Percentiles rank a stretch among this genome's conserved stretches.
phyloP scores from a whole-genome alignment of 805 yeast species.

The Candida hispaniensis region DNA sequence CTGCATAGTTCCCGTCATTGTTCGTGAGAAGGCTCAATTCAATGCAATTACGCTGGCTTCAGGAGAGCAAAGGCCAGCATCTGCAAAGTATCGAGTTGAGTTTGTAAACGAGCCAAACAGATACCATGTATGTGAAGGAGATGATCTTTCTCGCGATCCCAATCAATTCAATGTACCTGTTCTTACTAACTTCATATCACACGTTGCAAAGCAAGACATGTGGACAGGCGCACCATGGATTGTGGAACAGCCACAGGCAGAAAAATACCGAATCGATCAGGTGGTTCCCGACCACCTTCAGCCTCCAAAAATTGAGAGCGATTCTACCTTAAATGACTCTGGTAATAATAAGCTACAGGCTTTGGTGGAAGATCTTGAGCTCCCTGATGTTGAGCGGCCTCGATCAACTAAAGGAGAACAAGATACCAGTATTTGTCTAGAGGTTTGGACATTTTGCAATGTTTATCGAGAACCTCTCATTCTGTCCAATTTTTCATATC shows the following conservation, averaged over 20 bases:
- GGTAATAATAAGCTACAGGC: too few species aligned
- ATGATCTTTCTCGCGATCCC: constrained; percentile 70
- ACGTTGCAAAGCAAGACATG: constrained; percentile 63
- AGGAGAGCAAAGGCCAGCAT: constrained; percentile 39
- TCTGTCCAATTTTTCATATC: constrained; percentile 69
- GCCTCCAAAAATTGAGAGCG: too few species aligned
- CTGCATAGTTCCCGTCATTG: constrained; percentile 39
- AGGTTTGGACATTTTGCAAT: constrained; percentile 66
- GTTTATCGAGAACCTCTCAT: constrained; percentile 53
- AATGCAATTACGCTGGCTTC: constrained; percentile 26
- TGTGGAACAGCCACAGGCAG: constrained; percentile 67
- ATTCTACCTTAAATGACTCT: too few species aligned
- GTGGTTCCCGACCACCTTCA: constrained; percentile 24
- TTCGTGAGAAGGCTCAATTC: constrained; percentile 78
- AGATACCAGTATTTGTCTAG: constrained; percentile 35
- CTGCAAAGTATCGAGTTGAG: constrained; percentile 61
- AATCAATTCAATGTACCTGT: constrained; percentile 81
- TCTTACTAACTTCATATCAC: constrained; percentile 77
- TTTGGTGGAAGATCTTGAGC: too few species aligned
- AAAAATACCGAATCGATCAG: constrained; percentile 46
- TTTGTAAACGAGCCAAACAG: constrained; percentile 37
- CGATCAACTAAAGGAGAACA: too few species aligned
- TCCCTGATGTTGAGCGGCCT: too few species aligned
- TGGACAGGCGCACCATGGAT: constrained; percentile 96
- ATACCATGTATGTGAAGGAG: constrained; percentile 61